Percentiles rank a stretch among this genome's conserved stretches.
phyloP scores from a whole-genome alignment of 495 filamentous ascomycete species.

The Penicillium paradoxum region DNA sequence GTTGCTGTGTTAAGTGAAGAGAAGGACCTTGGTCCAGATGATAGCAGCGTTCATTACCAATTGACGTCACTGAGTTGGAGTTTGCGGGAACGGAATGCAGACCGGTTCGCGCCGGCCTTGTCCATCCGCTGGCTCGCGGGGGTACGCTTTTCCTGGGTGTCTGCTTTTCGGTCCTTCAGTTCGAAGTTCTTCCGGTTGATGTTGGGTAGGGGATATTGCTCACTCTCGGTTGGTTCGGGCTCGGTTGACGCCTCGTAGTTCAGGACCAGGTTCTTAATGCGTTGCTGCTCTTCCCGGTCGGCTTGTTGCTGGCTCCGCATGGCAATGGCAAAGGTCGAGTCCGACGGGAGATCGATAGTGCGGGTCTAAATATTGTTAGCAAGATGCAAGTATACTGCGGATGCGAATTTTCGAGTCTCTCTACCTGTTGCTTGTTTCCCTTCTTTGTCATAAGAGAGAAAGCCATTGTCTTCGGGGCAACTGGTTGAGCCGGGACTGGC shows the following conservation, averaged over 20 bases:
- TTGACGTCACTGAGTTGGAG: constrained; percentile 95
- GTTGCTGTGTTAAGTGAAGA: constrained; percentile 4
- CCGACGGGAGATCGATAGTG: constrained; percentile 88
- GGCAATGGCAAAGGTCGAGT: constrained; percentile 90
- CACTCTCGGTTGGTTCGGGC: constrained; percentile 65
- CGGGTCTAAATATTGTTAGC: constrained; percentile 59
- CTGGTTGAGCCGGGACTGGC: constrained; percentile 32
- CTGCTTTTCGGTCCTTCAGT: constrained; percentile 8
- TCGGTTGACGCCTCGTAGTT: constrained; percentile 89
- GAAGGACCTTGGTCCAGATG: constrained; percentile 1
- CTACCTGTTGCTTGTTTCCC: constrained; percentile 89
- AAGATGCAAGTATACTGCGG: not conserved
- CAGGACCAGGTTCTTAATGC: constrained; percentile 94
- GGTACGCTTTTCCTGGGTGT: constrained; percentile 35
- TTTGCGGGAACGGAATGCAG: constrained; percentile 79
- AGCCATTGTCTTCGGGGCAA: constrained; percentile 67
- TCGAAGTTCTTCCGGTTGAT: not conserved
- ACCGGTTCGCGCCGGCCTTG: constrained; percentile 64
- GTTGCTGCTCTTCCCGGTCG: constrained; percentile 91
- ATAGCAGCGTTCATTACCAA: constrained; percentile 59
- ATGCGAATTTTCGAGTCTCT: not conserved
- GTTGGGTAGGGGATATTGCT: constrained; percentile 19
- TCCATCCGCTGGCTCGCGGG: constrained; percentile 49
- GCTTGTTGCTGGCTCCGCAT: constrained; percentile 94
- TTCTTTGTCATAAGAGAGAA: constrained; percentile 95